Conservation (phyloP, 176 grass and related monocot species). For the Alopecurus myosuroides region DNA sequence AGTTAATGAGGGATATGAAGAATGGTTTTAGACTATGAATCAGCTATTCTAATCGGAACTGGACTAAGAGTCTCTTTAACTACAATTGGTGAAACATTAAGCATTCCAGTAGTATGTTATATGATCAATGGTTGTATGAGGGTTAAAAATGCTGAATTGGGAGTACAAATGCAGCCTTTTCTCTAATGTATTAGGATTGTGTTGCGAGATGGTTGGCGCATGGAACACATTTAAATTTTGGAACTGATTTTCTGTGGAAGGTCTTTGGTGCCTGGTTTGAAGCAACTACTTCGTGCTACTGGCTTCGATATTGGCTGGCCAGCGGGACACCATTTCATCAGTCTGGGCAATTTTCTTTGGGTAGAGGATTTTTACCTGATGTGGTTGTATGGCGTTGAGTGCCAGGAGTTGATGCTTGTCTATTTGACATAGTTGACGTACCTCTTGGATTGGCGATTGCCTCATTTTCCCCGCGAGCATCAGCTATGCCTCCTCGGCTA, state of each 20-base stretch:
- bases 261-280: conserved; percentile 1
- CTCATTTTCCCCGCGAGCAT: background rate
- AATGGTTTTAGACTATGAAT: background rate
- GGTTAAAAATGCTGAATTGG: background rate
- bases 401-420: no score
- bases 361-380: conserved; percentile 17
- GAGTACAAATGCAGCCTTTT: background rate
- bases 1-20: background rate
- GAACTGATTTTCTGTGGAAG: background rate
- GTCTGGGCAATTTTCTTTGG: background rate
- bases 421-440: no score
- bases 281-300: background rate
- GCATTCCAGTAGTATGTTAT: background rate
- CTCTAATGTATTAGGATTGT: background rate
- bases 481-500: background rate
- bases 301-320: background rate
- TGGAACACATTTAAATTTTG: background rate
- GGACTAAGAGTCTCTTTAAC: background rate
- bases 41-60: background rate
- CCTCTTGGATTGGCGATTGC: background rate
- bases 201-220: background rate
- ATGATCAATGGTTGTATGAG: background rate
- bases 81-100: background rate
- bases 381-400: background rate
- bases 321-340: background rate